Evolutionary conservation across 345 rosid species (phyloP).

Genomic region (Lumnitzera littorea): DNA sequence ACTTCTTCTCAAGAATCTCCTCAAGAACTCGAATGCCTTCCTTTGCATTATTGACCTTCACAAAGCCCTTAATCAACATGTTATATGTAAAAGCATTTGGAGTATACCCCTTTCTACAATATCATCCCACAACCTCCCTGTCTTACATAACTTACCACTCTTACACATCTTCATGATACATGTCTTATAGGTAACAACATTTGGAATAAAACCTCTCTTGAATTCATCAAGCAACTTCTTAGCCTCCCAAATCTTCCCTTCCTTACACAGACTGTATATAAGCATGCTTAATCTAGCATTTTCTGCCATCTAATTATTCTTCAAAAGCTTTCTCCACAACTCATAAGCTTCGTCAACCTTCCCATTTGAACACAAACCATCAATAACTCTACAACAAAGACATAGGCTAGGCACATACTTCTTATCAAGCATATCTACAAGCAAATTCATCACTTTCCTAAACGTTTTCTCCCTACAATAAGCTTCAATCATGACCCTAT

Average conservation of each 20-base stretch:
- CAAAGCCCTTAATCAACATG: constrained; percentile 65
- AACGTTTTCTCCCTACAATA: constrained; percentile 56
- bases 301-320: constrained; percentile 65
- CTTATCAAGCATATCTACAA: constrained; percentile 65
- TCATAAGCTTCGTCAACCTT: constrained; percentile 66
- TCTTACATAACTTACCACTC: constrained; percentile 58
- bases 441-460: constrained; percentile 63
- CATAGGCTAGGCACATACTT: constrained; percentile 53
- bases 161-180: constrained; percentile 78
- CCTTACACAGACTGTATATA: constrained; percentile 79
- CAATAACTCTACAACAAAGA: constrained; percentile 77
- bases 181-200: constrained; percentile 65
- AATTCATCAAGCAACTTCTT: constrained; percentile 73
- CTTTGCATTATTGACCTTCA: constrained; percentile 47
- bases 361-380: constrained; percentile 51
- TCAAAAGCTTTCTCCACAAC: constrained; percentile 70
- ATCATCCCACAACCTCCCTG: constrained; percentile 74
- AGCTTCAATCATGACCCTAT: constrained; percentile 77
- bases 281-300: constrained; percentile 65
- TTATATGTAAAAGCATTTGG: constrained; percentile 75
- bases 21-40: constrained; percentile 62
- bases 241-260: constrained; percentile 59
- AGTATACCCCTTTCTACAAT: constrained; percentile 71
- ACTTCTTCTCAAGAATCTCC: constrained; percentile 75
- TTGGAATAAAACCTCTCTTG: constrained; percentile 61